Evolutionary conservation across 2,329 filamentous ascomycete species (phyloP).

Genomic region (Talaromyces sp.): DNA sequence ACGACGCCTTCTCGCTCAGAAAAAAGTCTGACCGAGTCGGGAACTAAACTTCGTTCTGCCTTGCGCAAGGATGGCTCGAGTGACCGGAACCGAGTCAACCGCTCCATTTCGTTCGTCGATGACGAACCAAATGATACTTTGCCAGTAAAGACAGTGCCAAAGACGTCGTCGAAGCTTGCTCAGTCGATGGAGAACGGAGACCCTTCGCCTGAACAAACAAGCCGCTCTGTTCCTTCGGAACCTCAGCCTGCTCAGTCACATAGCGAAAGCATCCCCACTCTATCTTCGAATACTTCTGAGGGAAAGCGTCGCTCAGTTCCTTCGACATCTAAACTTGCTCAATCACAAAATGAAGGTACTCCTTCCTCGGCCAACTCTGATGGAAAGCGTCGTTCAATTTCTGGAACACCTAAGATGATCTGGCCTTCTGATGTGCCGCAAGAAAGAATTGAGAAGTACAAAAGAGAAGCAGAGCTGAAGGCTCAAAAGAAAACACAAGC

Average conservation of each 20-base stretch:
- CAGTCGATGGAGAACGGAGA: neutral
- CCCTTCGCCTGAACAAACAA: neutral
- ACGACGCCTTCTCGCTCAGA: neutral
- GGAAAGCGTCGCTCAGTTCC: neutral
- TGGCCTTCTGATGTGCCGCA: conserved; percentile 13
- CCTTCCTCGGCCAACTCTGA: neutral
- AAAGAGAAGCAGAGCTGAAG: conserved; percentile 13
- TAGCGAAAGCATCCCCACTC: neutral
- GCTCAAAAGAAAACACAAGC: neutral
- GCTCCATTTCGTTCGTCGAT: conserved; percentile 24
- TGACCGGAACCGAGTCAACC: conserved; percentile 6
- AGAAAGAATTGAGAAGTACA: conserved; percentile 7
- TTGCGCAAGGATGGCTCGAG: conserved; percentile 19
- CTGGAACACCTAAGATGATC: conserved; percentile 4
- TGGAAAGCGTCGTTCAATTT: neutral
- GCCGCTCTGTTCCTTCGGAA: neutral
- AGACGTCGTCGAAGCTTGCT: neutral
- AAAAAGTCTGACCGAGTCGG: neutral
- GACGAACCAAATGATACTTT: conserved; percentile 3
- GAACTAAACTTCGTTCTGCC: conserved; percentile 7
- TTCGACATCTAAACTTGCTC: neutral
- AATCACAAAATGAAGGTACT: neutral
- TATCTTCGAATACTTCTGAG: neutral
- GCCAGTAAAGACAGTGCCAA: neutral
- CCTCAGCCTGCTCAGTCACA: neutral